Base-by-base conservation (phyloP, 345 rosid species). In the Eucalyptus victrix region DNA sequence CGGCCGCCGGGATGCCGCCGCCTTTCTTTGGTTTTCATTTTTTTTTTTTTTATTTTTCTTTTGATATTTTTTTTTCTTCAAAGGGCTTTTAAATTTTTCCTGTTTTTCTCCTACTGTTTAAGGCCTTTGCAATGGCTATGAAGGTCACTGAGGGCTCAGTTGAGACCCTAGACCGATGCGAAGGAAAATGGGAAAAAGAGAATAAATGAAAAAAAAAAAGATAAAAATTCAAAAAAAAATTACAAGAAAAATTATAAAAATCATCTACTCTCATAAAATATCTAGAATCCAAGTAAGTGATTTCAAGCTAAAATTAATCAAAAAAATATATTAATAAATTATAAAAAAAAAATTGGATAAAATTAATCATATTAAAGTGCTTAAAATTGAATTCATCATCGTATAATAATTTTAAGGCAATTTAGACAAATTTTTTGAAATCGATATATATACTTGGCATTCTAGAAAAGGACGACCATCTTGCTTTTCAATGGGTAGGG, bases 251-350 rank as follows among this genome's bases (percentile, higher is more conserved):
- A 65, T 7, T 65, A 65, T 65, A 56, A n/a, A 65, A n/a, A 65
- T 65, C 21, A 65, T n/a, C 21, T 0, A 65, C 0, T 8, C 9
- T n/a, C 16, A 4, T 65, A 7, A 1, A 65, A 30, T 7, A 0
- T 4, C 6, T n/a, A 0, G 1, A 0, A 10, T 28, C 4, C 4
- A 62, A 23, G 8, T 28, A 0, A 30, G 69, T 14, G 9, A 14
- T 62, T 62, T 62, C 5, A 2, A n/a, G 9, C 4, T n/a, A 30
- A 62, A 62, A 28, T 65, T 65, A 1, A 7, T 0, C 9, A 2
- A 0, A 65, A 14, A 30, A 30, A 16, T 65, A 30, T 7, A 65
- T 30, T 65, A 65, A 0, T 7, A 65, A n/a, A 14, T 65, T 13
- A 0, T 65, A 2, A 30, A 30, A 65, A 65, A n/a, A n/a, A n/a